phyloP scores from a whole-genome alignment of 371 early-diverging fungal genomes.

The Mucor racemosus region DNA sequence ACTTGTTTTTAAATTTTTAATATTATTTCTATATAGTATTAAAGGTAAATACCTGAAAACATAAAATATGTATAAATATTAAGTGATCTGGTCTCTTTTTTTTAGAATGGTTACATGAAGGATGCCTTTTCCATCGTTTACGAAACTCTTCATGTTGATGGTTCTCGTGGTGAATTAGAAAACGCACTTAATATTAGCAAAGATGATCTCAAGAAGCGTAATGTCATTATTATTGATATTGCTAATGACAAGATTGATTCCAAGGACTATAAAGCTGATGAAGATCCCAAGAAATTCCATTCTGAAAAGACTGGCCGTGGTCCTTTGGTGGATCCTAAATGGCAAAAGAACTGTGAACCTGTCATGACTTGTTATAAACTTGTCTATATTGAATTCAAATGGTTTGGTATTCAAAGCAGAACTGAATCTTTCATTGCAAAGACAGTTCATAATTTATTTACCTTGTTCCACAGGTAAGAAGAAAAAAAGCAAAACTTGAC shows the following conservation, averaged over 20 bases:
- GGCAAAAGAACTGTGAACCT: slow-evolving; percentile 60
- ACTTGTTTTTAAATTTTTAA: background rate
- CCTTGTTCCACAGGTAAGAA: slow-evolving; percentile 38
- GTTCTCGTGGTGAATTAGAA: slow-evolving; percentile 71
- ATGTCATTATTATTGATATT: slow-evolving; percentile 65
- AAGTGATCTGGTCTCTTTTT: too few species aligned
- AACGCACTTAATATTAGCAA: slow-evolving; percentile 55
- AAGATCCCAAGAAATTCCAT: slow-evolving; percentile 65
- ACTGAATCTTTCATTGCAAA: slow-evolving; percentile 60
- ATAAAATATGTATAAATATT: background rate
- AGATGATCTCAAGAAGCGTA: slow-evolving; percentile 59
- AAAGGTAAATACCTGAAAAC: slow-evolving; percentile 12
- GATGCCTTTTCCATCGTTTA: slow-evolving; percentile 73
- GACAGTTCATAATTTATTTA: slow-evolving; percentile 35
- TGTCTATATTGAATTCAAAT: slow-evolving; percentile 73
- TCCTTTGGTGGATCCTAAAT: slow-evolving; percentile 50
- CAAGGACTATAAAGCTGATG: slow-evolving; percentile 60
- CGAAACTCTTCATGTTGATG: slow-evolving; percentile 74
- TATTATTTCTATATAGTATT: slow-evolving; percentile 9
- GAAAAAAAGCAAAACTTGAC: background rate
- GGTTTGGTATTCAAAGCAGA: slow-evolving; percentile 67
- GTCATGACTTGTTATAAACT: slow-evolving; percentile 81
- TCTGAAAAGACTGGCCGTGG: slow-evolving; percentile 74
- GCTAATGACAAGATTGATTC: slow-evolving; percentile 58
- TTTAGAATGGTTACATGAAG: slow-evolving; percentile 70